Percentiles rank a stretch among this genome's conserved stretches.
phyloP scores from a whole-genome alignment of 257 asterid genomes.

The Jasminum sambac region DNA sequence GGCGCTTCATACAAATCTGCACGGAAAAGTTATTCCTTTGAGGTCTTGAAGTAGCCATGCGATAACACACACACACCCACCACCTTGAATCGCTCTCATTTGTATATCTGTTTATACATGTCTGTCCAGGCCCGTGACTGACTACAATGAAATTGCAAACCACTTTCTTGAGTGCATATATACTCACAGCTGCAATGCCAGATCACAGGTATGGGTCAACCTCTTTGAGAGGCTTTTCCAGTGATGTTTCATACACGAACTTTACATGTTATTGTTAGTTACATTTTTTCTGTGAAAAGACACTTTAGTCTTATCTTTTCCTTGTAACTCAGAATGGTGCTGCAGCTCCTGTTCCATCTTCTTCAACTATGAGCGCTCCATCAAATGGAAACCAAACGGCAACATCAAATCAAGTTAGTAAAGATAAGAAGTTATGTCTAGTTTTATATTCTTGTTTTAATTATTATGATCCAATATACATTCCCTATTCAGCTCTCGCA shows the following conservation, averaged over 20 bases:
- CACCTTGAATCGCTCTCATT: too few relatives aligned
- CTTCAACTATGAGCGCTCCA: conserved; percentile 29
- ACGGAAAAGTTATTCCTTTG: not conserved
- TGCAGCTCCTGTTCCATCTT: conserved; percentile 32
- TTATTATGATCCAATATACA: not conserved
- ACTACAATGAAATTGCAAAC: conserved; percentile 71
- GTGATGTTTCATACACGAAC: conserved; percentile 15
- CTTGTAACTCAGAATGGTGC: conserved; percentile 40
- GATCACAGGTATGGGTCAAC: conserved; percentile 47
- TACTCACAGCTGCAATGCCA: conserved; percentile 48
- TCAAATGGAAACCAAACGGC: conserved; percentile 35
- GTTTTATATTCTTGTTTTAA: conserved; percentile 8
- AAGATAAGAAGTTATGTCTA: not conserved
- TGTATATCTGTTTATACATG: not conserved
- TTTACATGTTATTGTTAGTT: conserved; percentile 8
- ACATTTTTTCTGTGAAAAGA: not conserved
- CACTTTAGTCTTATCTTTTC: conserved; percentile 15
- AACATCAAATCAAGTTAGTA: conserved; percentile 57
- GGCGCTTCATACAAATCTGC: not conserved
- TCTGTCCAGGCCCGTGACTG: conserved; percentile 63
- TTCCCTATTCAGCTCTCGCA: conserved; percentile 30
- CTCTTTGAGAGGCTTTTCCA: not conserved
- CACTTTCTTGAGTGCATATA: conserved; percentile 76
- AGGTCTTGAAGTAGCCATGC: not conserved
- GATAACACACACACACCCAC: not conserved